phyloP scores from a whole-genome alignment of 1,284 basidiomycete species.

The Ustilago esculenta region DNA sequence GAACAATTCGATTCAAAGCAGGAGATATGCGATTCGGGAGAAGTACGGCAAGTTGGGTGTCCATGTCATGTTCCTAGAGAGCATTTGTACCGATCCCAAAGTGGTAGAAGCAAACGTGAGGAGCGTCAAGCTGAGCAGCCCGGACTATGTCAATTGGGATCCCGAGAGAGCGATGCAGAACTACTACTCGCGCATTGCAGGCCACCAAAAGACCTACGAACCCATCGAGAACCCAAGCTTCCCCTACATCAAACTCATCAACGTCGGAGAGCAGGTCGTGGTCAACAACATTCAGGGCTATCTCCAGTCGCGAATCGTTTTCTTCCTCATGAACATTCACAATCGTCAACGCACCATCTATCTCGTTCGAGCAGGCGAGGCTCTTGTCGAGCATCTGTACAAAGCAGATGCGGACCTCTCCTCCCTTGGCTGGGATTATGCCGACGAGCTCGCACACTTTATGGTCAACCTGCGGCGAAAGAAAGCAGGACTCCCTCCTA shows the following conservation, averaged over 20 bases:
- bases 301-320: constrained; percentile 86
- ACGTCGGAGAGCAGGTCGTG: constrained; percentile 74
- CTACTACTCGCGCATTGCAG: constrained; percentile 87
- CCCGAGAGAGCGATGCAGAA: constrained; percentile 89
- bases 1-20: constrained; percentile 85
- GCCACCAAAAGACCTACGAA: constrained; percentile 88
- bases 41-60: constrained; percentile 79
- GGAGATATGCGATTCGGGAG: constrained; percentile 78
- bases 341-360: constrained; percentile 84
- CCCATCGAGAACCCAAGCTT: constrained; percentile 77
- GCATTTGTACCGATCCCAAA: constrained; percentile 74
- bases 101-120: constrained; percentile 94
- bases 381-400: constrained; percentile 95
- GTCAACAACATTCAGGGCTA: constrained; percentile 84
- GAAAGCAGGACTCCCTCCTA: constrained; percentile 31
- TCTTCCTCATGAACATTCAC: constrained; percentile 98
- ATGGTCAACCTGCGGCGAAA: constrained; percentile 58
- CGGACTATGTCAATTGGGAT: constrained; percentile 89
- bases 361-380: constrained; percentile 65
- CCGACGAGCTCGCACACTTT: constrained; percentile 72
- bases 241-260: constrained; percentile 95
- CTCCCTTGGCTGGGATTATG: constrained; percentile 92
- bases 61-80: constrained; percentile 87
- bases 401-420: constrained; percentile 98
- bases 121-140: constrained; percentile 93